phyloP scores from a whole-genome alignment of 179 eudicot species.

The Silene noctiflora region DNA sequence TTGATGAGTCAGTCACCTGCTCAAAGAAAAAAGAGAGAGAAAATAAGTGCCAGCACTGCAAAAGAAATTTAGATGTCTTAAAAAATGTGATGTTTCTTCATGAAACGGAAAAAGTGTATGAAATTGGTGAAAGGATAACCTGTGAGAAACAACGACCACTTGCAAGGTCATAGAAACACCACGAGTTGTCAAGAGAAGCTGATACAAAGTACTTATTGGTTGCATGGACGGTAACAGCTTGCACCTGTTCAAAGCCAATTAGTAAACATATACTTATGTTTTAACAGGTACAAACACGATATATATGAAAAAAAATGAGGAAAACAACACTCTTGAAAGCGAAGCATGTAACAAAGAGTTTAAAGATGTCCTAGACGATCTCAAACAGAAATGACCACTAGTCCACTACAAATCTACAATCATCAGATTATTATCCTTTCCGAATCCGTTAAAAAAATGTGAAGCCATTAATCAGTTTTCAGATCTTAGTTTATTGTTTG shows the following conservation, averaged over 20 bases:
- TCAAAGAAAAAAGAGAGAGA: background rate
- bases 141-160: conserved; percentile 84
- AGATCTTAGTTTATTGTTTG: background rate
- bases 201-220: conserved; percentile 67
- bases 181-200: conserved; percentile 88
- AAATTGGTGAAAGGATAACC: conserved; percentile 34
- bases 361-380: background rate
- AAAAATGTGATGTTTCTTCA: background rate
- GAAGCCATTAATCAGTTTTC: background rate
- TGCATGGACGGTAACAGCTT: conserved; percentile 89
- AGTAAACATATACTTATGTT: background rate
- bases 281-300: background rate
- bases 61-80: background rate
- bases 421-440: conserved; percentile 1
- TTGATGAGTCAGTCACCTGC: conserved; percentile 15
- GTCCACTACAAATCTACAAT: background rate
- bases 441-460: background rate
- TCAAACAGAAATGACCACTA: background rate
- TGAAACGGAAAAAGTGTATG: background rate
- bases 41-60: conserved; percentile 9
- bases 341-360: background rate
- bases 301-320: background rate
- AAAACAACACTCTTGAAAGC: background rate
- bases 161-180: conserved; percentile 94
- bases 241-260: conserved; percentile 54